These are phyloP conservation scores for Coelastrella sp. DNA, from an alignment of 139 green algal species.

Conservation along the genomic window DNA sequence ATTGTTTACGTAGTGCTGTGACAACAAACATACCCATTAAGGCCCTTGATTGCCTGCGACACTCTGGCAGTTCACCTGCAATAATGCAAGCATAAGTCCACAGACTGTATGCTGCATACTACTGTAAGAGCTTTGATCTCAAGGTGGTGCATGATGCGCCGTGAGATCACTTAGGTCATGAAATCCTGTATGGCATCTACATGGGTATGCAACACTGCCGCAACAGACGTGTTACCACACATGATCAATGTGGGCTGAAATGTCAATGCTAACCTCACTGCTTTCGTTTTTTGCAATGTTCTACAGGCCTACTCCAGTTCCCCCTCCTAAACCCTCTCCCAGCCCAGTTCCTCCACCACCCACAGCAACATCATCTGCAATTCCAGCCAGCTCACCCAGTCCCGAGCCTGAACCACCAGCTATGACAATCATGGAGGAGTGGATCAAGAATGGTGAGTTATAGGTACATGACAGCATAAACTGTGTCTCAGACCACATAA, in stretches of 20 bases:
- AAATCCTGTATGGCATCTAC: no score
- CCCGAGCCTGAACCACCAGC: slow-evolving; percentile 11
- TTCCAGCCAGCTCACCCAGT: background rate
- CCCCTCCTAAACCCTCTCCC: background rate
- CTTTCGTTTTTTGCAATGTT: background rate
- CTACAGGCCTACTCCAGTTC: background rate
- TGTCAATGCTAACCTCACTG: background rate
- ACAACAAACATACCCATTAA: background rate
- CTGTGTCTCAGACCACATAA: no score
- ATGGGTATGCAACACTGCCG: no score
- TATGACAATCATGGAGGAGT: slow-evolving; percentile 41
- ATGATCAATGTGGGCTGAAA: background rate
- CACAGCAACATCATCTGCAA: background rate
- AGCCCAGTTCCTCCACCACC: background rate
- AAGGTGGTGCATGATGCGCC: no score
- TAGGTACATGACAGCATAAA: no score
- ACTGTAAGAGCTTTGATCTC: no score
- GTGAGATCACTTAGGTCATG: no score
- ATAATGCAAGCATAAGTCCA: no score
- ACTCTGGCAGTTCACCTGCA: no score
- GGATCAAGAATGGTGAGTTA: slow-evolving; percentile 26
- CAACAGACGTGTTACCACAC: no score
- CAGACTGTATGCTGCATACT: no score
- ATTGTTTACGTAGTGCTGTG: background rate
- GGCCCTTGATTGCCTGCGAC: no score